Percentiles rank a stretch among this genome's conserved stretches.
Conservation (phyloP, 306 rosid species). For the Trifolium subterraneum region DNA sequence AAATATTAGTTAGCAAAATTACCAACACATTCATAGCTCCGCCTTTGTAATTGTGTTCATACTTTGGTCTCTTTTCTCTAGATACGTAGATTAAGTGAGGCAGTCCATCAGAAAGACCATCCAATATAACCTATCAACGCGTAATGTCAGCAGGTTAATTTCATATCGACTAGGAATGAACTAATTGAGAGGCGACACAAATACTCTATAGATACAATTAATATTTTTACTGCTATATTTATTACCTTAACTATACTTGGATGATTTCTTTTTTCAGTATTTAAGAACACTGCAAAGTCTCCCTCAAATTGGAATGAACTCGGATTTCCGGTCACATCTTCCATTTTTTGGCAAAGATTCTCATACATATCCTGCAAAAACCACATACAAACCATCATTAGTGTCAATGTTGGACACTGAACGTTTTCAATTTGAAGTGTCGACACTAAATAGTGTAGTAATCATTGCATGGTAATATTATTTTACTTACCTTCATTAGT, state of each 20-base stretch:
- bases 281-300: constrained; percentile 47
- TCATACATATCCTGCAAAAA: constrained; percentile 65
- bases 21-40: constrained; percentile 81
- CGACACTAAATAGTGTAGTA: no score
- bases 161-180: background rate
- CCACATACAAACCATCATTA: constrained; percentile 15
- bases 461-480: background rate
- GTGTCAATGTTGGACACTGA: no score
- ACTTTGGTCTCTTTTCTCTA: constrained; percentile 62
- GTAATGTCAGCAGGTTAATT: background rate
- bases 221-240: background rate
- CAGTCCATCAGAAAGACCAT: constrained; percentile 44
- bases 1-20: constrained; percentile 19
- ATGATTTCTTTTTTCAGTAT: constrained; percentile 51
- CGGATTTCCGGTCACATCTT: constrained; percentile 38
- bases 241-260: constrained; percentile 58
- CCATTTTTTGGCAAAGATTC: constrained; percentile 50
- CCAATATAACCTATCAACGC: constrained; percentile 55
- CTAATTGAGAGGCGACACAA: background rate
- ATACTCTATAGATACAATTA: no score
- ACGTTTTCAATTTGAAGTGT: no score
- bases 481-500: constrained; percentile 55
- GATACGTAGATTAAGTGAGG: constrained; percentile 71
- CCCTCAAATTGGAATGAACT: constrained; percentile 27
- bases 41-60: constrained; percentile 65